Base-by-base conservation (phyloP, 208 protist genomes). In the Leishmania lainsoni region DNA sequence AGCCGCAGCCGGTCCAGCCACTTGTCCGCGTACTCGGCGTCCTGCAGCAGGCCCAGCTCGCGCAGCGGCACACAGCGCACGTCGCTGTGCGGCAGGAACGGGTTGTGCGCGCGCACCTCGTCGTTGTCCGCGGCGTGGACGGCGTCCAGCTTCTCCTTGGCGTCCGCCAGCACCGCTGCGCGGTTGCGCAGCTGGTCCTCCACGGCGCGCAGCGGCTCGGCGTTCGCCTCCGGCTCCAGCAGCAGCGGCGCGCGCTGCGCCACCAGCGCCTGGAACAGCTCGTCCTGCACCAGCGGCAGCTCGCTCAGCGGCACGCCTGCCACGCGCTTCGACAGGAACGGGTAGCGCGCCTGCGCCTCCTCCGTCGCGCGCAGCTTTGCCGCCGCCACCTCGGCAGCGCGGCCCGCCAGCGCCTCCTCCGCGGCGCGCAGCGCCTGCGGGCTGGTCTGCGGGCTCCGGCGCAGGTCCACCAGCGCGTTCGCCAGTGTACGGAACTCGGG, bases 121-220 rank as follows among this genome's bases (percentile, higher is more conserved):
- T 90, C 89, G n/a, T n/a, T n/a, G 73, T 95, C 88, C 74, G 92
- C 89, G 69, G 87, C 65, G 56, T 81, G 90, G 77, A 88, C 86
- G 12, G 87, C 72, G n/a, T 89, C 80, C 39, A 95, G 56, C 76
- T 84, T 84, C 63, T 86, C 83, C 35, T 82, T 59, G 35, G 75
- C 68, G 10, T 66, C 79, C 20, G 91, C 89, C n/a, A n/a, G n/a
- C n/a, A n/a, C n/a, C n/a, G n/a, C n/a, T n/a, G n/a, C n/a, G n/a
- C n/a, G n/a, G n/a, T n/a, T 89, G 83, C 69, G 90, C 52, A 91
- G 35, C 54, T 72, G 70, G 5, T 9, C 32, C 76, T 92, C 81
- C 45, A 78, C 17, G 22, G 68, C n/a, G n/a, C n/a, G n/a, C n/a
- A n/a, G n/a, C n/a, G n/a, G n/a, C n/a, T n/a, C n/a, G n/a, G n/a